Evolutionary conservation across 2,329 filamentous ascomycete genomes (phyloP).

Genomic region (Aspergillus caelatus): DNA sequence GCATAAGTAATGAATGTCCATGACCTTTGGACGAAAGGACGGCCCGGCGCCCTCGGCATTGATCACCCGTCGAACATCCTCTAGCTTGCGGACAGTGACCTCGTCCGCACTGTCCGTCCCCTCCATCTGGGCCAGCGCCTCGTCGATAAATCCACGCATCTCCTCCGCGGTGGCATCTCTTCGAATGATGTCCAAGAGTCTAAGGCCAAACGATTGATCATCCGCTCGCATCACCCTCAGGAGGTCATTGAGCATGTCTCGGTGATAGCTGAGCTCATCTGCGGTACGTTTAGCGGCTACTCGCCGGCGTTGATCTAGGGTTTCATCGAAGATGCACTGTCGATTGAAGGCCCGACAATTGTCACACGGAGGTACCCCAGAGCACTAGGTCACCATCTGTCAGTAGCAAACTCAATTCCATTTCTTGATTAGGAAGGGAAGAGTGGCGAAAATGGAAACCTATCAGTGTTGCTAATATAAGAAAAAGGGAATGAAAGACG

Average conservation of each 20-base stretch:
- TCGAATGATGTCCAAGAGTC: constrained; percentile 40
- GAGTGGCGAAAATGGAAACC: background rate
- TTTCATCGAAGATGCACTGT: constrained; percentile 60
- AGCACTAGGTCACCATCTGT: constrained; percentile 32
- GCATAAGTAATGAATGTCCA: constrained; percentile 45
- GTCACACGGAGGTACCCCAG: constrained; percentile 40
- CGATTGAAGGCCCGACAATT: constrained; percentile 41
- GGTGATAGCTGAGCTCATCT: constrained; percentile 44
- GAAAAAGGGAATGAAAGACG: background rate
- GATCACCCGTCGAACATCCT: constrained; percentile 32
- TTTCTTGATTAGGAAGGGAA: background rate
- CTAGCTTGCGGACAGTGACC: constrained; percentile 27
- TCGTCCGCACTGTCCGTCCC: constrained; percentile 16
- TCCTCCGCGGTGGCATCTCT: constrained; percentile 39
- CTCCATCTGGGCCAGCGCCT: constrained; percentile 29
- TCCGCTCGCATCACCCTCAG: constrained; percentile 38
- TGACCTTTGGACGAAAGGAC: constrained; percentile 41
- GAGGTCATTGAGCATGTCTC: constrained; percentile 41
- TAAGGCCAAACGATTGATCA: constrained; percentile 30
- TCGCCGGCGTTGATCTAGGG: constrained; percentile 55
- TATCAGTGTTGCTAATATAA: too few species aligned
- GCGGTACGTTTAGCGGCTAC: constrained; percentile 44
- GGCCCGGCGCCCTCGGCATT: constrained; percentile 35
- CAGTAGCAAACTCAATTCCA: background rate
- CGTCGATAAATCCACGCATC: constrained; percentile 37